Conservation (phyloP, 1,284 basidiomycete genomes). For the Heterobasidion parviporum region DNA sequence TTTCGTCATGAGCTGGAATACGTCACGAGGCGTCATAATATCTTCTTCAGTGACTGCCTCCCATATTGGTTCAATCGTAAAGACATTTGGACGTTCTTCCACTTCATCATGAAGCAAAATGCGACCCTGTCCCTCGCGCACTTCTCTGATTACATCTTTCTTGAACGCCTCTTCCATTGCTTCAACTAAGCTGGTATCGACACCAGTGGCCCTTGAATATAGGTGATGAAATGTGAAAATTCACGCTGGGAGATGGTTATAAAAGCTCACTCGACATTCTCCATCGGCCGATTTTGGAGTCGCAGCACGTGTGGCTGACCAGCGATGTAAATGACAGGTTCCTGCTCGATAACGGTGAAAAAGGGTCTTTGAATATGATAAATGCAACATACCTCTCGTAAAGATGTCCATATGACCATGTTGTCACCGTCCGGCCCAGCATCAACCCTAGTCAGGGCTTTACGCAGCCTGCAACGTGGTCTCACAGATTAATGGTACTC, state of each 20-base stretch:
- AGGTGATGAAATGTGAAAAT: not conserved
- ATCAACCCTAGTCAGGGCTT: slow-evolving; percentile 76
- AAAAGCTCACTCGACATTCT: slow-evolving; percentile 80
- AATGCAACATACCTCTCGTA: slow-evolving; percentile 60
- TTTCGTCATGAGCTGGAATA: slow-evolving; percentile 62
- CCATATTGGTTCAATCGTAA: slow-evolving; percentile 85
- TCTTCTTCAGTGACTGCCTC: slow-evolving; percentile 79
- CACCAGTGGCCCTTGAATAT: slow-evolving; percentile 74
- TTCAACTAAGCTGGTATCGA: slow-evolving; percentile 90
- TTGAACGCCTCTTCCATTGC: slow-evolving; percentile 90
- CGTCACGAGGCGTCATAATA: slow-evolving; percentile 90
- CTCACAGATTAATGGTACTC: slow-evolving; percentile 1
- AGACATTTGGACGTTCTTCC: slow-evolving; percentile 86
- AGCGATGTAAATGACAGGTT: slow-evolving; percentile 90
- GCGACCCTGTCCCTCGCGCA: slow-evolving; percentile 66
- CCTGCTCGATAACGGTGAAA: slow-evolving; percentile 34
- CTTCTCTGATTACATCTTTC: slow-evolving; percentile 81
- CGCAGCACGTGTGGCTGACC: slow-evolving; percentile 91
- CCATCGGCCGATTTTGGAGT: slow-evolving; percentile 81
- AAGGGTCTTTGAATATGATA: slow-evolving; percentile 4
- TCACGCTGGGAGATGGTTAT: not conserved
- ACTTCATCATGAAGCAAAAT: slow-evolving; percentile 94
- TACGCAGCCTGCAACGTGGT: slow-evolving; percentile 51
- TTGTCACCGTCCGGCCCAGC: slow-evolving; percentile 70
- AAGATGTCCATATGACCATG: slow-evolving; percentile 82